phyloP scores from a whole-genome alignment of 139 green algal species.

The Diplosphaera chodatii region DNA sequence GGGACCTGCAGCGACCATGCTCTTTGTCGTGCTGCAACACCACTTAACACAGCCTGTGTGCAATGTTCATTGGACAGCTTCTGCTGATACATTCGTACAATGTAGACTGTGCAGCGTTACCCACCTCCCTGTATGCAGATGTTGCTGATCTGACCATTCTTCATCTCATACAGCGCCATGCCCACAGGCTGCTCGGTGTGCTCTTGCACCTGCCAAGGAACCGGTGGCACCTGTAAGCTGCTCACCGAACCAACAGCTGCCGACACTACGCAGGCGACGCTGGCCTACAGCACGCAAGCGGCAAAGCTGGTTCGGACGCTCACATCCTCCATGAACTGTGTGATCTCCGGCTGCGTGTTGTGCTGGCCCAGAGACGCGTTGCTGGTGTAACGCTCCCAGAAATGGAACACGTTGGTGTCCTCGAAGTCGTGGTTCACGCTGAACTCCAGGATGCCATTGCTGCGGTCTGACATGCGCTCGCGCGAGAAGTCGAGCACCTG shows the following conservation, averaged over 20 bases:
- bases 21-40: too few relatives aligned
- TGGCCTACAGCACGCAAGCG: too few relatives aligned
- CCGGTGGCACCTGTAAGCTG: background rate
- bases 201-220: conserved; percentile 19
- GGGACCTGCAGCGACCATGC: conserved; percentile 42
- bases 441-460: conserved; percentile 47
- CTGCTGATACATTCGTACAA: too few relatives aligned
- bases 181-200: conserved; percentile 52
- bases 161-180: conserved; percentile 65
- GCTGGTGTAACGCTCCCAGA: conserved; percentile 66
- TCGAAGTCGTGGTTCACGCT: conserved; percentile 30
- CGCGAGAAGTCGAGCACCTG: conserved; percentile 35
- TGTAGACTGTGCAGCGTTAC: too few relatives aligned
- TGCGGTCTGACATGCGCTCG: conserved; percentile 17
- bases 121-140: conserved; percentile 47
- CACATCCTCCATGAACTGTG: conserved; percentile 52
- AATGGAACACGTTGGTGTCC: conserved; percentile 55
- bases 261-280: too few relatives aligned
- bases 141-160: conserved; percentile 50
- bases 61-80: too few relatives aligned
- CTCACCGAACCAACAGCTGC: too few relatives aligned
- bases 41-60: too few relatives aligned
- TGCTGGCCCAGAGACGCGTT: conserved; percentile 45
- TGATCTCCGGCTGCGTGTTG: conserved; percentile 32
- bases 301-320: too few relatives aligned